phyloP scores from a whole-genome alignment of 768 basidiomycete genomes.

The Russula abietina region DNA sequence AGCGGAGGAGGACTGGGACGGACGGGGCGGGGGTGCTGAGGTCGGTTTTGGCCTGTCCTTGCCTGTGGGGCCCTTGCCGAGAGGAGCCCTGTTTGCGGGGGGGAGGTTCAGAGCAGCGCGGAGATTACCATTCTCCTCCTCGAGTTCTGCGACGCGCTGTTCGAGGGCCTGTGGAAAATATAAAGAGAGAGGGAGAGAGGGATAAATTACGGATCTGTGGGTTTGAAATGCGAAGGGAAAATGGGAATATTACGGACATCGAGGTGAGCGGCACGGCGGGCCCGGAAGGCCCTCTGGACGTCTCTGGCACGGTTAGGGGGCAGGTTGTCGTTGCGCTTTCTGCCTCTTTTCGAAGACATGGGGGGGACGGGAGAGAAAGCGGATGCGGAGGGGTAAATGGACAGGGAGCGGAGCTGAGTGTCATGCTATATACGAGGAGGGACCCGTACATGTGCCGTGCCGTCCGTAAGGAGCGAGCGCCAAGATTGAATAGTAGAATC shows the following conservation, averaged over 20 bases:
- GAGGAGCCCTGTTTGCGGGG: constrained; percentile 60
- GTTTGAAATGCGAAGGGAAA: constrained; percentile 10
- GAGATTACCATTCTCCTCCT: constrained; percentile 74
- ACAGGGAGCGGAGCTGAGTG: constrained; percentile 32
- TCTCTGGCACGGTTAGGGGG: constrained; percentile 81
- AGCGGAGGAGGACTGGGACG: constrained; percentile 1
- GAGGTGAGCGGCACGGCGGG: constrained; percentile 81
- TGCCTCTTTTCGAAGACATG: constrained; percentile 84
- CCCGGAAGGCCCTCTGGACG: constrained; percentile 85
- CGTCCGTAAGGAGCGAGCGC: constrained; percentile 26
- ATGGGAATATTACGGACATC: constrained; percentile 43
- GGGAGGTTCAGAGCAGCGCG: constrained; percentile 68
- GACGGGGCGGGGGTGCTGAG: constrained; percentile 12
- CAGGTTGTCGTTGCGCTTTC: constrained; percentile 76
- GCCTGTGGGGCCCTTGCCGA: constrained; percentile 83
- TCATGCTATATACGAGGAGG: constrained; percentile 30
- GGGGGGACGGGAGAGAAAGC: constrained; percentile 21
- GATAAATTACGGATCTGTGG: constrained; percentile 24
- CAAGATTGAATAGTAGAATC: constrained; percentile 25
- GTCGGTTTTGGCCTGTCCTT: constrained; percentile 63
- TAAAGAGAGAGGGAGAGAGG: constrained; percentile 24
- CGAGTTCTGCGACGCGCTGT: constrained; percentile 71
- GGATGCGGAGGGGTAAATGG: constrained; percentile 32
- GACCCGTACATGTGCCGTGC: constrained; percentile 31
- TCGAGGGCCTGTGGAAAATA: constrained; percentile 60